Evolutionary conservation across 345 rosid species (phyloP), one percentile per base, ranked within the genome.

Genomic region (Aegle marmelos): DNA sequence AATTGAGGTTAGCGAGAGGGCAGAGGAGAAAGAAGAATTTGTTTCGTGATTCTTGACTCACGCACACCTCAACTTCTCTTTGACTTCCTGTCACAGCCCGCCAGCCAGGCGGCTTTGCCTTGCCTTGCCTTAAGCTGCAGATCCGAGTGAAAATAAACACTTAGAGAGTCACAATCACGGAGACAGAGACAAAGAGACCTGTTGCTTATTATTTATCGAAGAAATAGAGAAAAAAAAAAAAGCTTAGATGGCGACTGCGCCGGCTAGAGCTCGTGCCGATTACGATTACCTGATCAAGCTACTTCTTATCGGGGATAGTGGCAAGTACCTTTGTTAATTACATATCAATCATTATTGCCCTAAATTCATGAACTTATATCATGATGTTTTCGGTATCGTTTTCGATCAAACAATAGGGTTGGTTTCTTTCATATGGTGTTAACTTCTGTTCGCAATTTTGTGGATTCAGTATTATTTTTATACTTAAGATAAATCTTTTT

Each of bases 211-310:
- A 41, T 41, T 62, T 11, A 13, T 6, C 58, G 33, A 24, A 21
- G 39, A 62, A 19, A 3, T 4, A 39, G 9, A 57, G 4, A 24
- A 3, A 22, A 21, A 56, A 22, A 16, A 5, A 39, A 28, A 50
- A 11, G 48, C 48, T 50, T 53, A 72, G 48, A 87, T 87, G 90
- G 90, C 87, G 17, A 85, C 84, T 71, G 82, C 86, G 41, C 87
- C 90, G 30, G 80, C 82, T 22, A 87, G 90, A 80, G 90, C 88
- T 82, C 88, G 90, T 39, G 84, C 88, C 45, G 88, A 87, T 78
- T 87, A 87, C 68, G 90, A 87, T 82, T 87, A 78, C 80, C 85
- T 87, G 72, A 83, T 85, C 68, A 87, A 85, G 80, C 90, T 87
- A 27, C 87, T 87, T 73, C 85, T 87, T 73, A 85, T 85, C 73